Evolutionary conservation across 2,329 filamentous ascomycete species (phyloP).

Genomic region (Helminthosporium solani): DNA sequence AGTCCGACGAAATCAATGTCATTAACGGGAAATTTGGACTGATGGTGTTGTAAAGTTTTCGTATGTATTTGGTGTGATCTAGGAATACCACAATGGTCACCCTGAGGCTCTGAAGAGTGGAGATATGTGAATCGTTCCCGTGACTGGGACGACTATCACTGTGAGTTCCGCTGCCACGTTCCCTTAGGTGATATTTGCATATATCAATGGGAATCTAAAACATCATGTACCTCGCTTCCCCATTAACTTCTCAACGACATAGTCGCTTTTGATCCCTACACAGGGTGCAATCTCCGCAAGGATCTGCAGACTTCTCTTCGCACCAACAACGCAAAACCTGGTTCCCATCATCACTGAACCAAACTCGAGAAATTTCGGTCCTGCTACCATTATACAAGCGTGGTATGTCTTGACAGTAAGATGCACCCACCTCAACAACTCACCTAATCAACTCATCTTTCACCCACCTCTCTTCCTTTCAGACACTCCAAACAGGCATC

Average conservation of each 20-base stretch:
- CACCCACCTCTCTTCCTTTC: constrained; percentile 34
- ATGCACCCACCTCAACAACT: constrained; percentile 20
- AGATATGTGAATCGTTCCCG: constrained; percentile 12
- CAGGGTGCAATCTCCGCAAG: constrained; percentile 43
- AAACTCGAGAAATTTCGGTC: constrained; percentile 43
- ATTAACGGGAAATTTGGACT: constrained; percentile 2
- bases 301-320: constrained; percentile 51
- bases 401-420: constrained; percentile 26
- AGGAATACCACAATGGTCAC: constrained; percentile 23
- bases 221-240: constrained; percentile 47
- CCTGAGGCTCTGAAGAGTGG: constrained; percentile 11
- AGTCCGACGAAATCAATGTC: background rate
- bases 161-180: constrained; percentile 8
- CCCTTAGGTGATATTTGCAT: background rate
- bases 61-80: constrained; percentile 23
- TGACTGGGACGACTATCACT: constrained; percentile 22
- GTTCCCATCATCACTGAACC: constrained; percentile 48
- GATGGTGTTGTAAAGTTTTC: constrained; percentile 17
- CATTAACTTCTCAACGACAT: constrained; percentile 35
- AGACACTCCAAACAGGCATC: constrained; percentile 38
- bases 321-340: constrained; percentile 53
- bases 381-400: constrained; percentile 43
- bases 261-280: constrained; percentile 35
- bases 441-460: constrained; percentile 34
- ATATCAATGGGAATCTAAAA: constrained; percentile 21